Evolutionary conservation across 805 yeast genomes (phyloP), one percentile per base, ranked within the genome.

Genomic region (Suhomyces pyralidae): DNA sequence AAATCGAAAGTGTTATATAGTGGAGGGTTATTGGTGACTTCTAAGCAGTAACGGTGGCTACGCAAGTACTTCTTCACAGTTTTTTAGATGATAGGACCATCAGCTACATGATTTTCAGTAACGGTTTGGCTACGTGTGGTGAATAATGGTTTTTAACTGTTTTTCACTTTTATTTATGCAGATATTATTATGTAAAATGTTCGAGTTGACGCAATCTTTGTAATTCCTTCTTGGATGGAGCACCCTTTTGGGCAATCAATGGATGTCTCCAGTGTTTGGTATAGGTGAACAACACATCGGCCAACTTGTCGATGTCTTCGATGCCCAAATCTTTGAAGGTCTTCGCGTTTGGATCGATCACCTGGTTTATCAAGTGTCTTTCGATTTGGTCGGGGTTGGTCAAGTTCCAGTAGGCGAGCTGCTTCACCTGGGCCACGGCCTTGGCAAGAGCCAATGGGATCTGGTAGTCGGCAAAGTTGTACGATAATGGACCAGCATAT

Each of bases 261-360:
- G 80, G 80, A 61, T 75, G 80, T 73, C 80, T 74, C 80, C 76
- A 73, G 50, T 75, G 78, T 68, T 75, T 75, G 57, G 73, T 77
- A 58, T 74, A 74, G 45, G 78, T 66, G 67, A 75, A 75, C 57
- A 75, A 64, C 19, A 74, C 77, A 53, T 75, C 71, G 52, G 79
- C 78, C 63, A 85, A 70, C 54, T 76, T 54, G 47, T 56, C 56
- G 15, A 48, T 43, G 51, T 64, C 64, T 46, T 77, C 74, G 64
- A 90, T 82, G 45, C 89, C 94, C 61, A 89, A 79, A 64, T 89
- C 94, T 32, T 71, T 73, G 68, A 85, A 89, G 14, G 86, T 81
- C 62, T 77, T 74, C 24, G 90, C 90, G 14, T 67, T 64, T 28
- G 81, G 78, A 63, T 84, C 88, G 55, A 84, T 76, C 19, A 62